Evolutionary conservation across 2,329 filamentous ascomycete species (phyloP), one percentile per base, ranked within the genome.

Genomic region (Trichoderma aggressivum): DNA sequence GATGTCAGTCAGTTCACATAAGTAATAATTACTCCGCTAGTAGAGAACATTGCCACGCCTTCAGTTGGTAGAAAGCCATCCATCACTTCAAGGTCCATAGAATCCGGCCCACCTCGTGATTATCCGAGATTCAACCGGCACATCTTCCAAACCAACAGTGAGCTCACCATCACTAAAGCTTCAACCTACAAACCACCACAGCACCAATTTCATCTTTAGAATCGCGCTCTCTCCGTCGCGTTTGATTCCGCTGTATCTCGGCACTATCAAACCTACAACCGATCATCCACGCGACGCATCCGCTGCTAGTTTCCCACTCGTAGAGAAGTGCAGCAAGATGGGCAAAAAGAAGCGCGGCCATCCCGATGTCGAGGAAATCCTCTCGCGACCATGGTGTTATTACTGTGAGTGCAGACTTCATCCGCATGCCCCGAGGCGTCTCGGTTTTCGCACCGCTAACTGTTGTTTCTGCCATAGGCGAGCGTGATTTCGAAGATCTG

Each of bases 401-500:
- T 99, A 99, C 85, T 99, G 96, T 91, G 75, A 47, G 81, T 39
- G 30, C 56, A 26, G 21, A 36, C 53, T 30, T 14, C 34, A 21
- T 56, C 16, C 24, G 71, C 67, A 24, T 28, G 30, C 47, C 32
- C 28, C 14, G 21, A 16, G 21, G 11, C 10, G 24, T 30, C 21
- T 34, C 12, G 32, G 18, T 24, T 30, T 11, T 47, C 24, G 5
- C 43, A n/a, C 79, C 71, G 78, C 80, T 78, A 77, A 74, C 30
- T 8, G 36, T 30, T 43, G 21, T 71, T 55, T 7, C 16, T 34
- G 11, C 18, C 18, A 67, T 70, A 91, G 89, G 89, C 82, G 96
- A 99, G 83, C 92, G 95, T 84, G 95, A 98, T 83, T 99, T 98
- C 80, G 94, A 98, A 81, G 96, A 99, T 81, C 82, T 97, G 60